Conservation (phyloP, 768 basidiomycete genomes). For the Auricularia auricula-judae region DNA sequence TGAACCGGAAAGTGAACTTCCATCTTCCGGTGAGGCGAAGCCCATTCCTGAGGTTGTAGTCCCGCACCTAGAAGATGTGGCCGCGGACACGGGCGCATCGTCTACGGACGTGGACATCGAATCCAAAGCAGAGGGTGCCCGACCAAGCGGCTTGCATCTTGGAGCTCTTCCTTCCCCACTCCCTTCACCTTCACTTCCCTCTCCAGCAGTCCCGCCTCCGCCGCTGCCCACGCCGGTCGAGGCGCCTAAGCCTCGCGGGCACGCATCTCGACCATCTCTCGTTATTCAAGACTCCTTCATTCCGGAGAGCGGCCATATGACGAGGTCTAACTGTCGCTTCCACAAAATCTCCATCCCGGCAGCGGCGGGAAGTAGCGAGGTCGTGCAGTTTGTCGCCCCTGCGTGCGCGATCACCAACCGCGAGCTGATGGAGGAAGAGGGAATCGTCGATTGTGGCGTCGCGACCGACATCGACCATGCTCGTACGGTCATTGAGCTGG, state of each 20-base stretch:
- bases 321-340: constrained; percentile 60
- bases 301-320: constrained; percentile 36
- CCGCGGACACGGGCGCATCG: neutral
- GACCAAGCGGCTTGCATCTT: neutral
- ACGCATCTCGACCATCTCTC: neutral
- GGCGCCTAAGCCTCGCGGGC: neutral
- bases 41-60: neutral
- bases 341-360: constrained; percentile 54
- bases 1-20: neutral
- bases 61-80: neutral
- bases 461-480: constrained; percentile 40
- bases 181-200: neutral
- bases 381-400: constrained; percentile 52
- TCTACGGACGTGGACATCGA: too few relatives aligned
- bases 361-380: constrained; percentile 36
- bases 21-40: neutral
- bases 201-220: neutral
- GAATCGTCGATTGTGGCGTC: constrained; percentile 50
- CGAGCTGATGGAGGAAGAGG: constrained; percentile 44
- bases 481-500: constrained; percentile 36
- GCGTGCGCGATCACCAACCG: constrained; percentile 52
- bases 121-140: too few relatives aligned
- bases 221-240: neutral
- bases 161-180: neutral
- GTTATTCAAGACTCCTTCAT: neutral